Conservation (phyloP, 2,329 filamentous ascomycete genomes). For the Macrophomina phaseolina region DNA sequence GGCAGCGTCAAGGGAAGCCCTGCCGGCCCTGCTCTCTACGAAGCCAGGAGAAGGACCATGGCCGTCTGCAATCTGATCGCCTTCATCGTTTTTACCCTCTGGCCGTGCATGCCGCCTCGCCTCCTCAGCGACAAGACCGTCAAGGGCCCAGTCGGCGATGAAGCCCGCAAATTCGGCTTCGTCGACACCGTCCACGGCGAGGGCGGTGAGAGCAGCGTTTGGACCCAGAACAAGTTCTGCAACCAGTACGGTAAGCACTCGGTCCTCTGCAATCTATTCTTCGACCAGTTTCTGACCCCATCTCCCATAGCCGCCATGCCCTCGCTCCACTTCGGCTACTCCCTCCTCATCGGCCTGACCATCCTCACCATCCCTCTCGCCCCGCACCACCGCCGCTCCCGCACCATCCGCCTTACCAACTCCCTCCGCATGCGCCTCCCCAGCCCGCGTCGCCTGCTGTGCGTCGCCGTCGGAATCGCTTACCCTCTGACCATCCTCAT, state of each 20-base stretch:
- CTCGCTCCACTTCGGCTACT: slow-evolving; percentile 77
- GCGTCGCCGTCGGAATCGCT: slow-evolving; percentile 60
- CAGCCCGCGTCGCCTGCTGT: slow-evolving; percentile 58
- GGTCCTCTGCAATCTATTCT: background rate
- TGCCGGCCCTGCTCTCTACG: slow-evolving; percentile 59
- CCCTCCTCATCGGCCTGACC: slow-evolving; percentile 73
- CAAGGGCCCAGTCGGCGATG: slow-evolving; percentile 59
- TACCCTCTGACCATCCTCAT: slow-evolving; percentile 70
- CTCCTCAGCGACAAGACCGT: slow-evolving; percentile 61
- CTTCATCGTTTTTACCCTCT: slow-evolving; percentile 64
- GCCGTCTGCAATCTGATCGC: slow-evolving; percentile 65
- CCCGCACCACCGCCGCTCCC: slow-evolving; percentile 56
- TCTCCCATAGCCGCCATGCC: slow-evolving; percentile 68
- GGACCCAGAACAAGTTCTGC: slow-evolving; percentile 75
- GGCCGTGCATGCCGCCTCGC: slow-evolving; percentile 67
- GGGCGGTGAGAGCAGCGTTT: slow-evolving; percentile 68
- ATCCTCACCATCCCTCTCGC: slow-evolving; percentile 69
- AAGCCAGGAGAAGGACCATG: slow-evolving; percentile 62
- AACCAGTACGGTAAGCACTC: slow-evolving; percentile 69
- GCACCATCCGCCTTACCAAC: slow-evolving; percentile 36
- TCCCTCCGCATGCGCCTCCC: slow-evolving; percentile 47
- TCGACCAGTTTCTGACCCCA: background rate
- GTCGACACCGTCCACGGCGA: slow-evolving; percentile 64
- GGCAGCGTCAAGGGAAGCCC: slow-evolving; percentile 47
- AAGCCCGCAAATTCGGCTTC: slow-evolving; percentile 66